These are phyloP conservation scores for Inonotus hispidus DNA, from an alignment of 1,284 basidiomycete genomes.

Conservation along the genomic window DNA sequence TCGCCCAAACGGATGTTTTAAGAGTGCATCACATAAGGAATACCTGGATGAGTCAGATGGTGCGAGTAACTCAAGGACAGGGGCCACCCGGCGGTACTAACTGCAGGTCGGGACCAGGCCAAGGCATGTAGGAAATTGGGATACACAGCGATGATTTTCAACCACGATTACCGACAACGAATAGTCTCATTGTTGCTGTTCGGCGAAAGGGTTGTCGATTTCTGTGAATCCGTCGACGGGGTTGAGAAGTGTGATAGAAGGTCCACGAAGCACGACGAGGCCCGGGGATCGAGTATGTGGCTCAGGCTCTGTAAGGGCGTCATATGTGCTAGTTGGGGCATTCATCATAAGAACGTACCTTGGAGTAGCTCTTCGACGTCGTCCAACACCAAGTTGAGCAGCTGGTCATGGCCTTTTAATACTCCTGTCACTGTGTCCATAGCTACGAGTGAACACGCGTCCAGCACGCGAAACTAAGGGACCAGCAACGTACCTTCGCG, in stretches of 20 bases:
- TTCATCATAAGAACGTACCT: slow-evolving; percentile 38
- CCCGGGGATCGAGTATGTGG: slow-evolving; percentile 67
- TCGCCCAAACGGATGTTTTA: neutral
- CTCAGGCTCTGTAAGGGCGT: slow-evolving; percentile 49
- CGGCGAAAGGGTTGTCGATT: slow-evolving; percentile 78
- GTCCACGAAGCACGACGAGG: slow-evolving; percentile 84
- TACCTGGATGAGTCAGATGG: neutral
- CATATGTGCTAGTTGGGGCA: slow-evolving; percentile 11
- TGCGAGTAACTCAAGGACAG: neutral
- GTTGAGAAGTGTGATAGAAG: slow-evolving; percentile 87
- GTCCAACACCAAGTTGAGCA: slow-evolving; percentile 93
- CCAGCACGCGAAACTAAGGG: neutral
- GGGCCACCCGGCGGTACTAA: slow-evolving; percentile 9
- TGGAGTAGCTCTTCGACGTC: slow-evolving; percentile 77
- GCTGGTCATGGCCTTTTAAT: slow-evolving; percentile 94
- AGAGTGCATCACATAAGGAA: neutral
- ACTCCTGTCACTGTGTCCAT: slow-evolving; percentile 72
- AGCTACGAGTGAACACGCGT: slow-evolving; percentile 3
- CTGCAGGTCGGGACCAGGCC: neutral
- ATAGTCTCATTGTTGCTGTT: slow-evolving; percentile 35
- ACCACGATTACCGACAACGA: neutral
- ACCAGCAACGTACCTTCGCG: slow-evolving; percentile 68
- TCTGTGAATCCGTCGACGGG: slow-evolving; percentile 92
- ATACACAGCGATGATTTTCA: neutral
- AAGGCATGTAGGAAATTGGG: neutral